These are phyloP conservation scores for Fraxinus latifolia DNA, from an alignment of 305 asterid genomes.

Conservation along the genomic window DNA sequence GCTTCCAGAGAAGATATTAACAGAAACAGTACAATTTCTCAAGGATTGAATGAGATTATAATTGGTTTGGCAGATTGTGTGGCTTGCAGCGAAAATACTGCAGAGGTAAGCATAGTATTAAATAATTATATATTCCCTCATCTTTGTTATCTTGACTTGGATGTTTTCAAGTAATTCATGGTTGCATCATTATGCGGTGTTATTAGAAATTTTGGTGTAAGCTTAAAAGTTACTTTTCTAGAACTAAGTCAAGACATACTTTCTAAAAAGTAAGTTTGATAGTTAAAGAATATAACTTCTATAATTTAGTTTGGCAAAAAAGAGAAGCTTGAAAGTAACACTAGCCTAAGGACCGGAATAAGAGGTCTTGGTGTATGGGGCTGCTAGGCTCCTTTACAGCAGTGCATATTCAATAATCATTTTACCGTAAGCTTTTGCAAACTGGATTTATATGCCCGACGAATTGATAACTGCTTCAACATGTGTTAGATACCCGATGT, in stretches of 20 bases:
- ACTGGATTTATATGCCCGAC: background rate
- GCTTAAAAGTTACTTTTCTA: background rate
- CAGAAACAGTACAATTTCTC: slow-evolving; percentile 34
- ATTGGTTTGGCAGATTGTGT: slow-evolving; percentile 74
- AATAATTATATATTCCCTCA: background rate
- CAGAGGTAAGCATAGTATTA: slow-evolving; percentile 47
- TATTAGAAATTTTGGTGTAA: background rate
- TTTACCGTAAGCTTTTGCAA: background rate
- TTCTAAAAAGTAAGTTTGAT: background rate
- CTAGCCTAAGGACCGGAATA: background rate
- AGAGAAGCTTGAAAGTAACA: background rate
- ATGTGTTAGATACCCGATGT: background rate
- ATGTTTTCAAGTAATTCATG: background rate
- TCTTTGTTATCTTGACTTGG: background rate
- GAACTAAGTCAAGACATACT: background rate
- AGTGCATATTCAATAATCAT: background rate
- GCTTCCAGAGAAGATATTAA: slow-evolving; percentile 30
- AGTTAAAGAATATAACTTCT: background rate
- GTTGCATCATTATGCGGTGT: background rate
- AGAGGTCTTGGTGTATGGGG: background rate
- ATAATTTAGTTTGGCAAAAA: background rate
- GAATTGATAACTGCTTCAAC: background rate
- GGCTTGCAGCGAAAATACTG: slow-evolving; percentile 58
- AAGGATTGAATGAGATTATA: slow-evolving; percentile 48
- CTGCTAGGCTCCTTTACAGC: background rate